Evolutionary conservation across 768 basidiomycete genomes (phyloP), one percentile per base, ranked within the genome.

Genomic region (Naganishia kalamii): DNA sequence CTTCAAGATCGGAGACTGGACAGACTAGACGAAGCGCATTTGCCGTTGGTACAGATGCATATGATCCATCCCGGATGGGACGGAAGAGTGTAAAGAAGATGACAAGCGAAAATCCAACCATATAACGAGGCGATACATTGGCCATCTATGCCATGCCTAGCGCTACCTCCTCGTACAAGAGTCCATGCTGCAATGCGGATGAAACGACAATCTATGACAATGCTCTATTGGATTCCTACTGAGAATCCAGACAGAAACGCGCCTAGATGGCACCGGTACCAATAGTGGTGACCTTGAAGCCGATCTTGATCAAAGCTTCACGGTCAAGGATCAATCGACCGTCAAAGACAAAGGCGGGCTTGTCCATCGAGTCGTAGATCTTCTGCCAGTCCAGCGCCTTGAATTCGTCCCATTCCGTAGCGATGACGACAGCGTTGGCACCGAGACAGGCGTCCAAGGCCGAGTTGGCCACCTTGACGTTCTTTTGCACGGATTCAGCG

Each of bases 291-390:
- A 82, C 81, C 71, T 78, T 89, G 86, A 98, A 98, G 41, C 94
- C 94, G 73, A 97, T 96, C 74, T 84, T 77, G 71, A 84, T 84
- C 68, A 98, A 82, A 77, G 85, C 84, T 57, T 86, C 85, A 11
- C 85, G 85, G 74, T 98, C 89, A 47, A 97, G 83, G 73, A 97
- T 83, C 67, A 63, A 37, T 33, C 92, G 85, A 4, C 92, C 92
- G 75, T 98, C 94, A 73, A 97, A 97, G 69, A 99, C 84, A 75
- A 96, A 98, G 4, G 96, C 94, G n/a, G 96, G 96, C 83, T 98
- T 96, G 74, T 88, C 89, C 91, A 97, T 97, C 73, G 82, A 80
- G 57, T 81, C 78, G 80, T 97, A 96, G 44, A 97, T 88, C 37
- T 81, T 80, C 71, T 84, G 77, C 96, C 96, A 99, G 80, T 93